Evolutionary conservation across 495 filamentous ascomycete genomes (phyloP).

Genomic region (Trichoderma virens): DNA sequence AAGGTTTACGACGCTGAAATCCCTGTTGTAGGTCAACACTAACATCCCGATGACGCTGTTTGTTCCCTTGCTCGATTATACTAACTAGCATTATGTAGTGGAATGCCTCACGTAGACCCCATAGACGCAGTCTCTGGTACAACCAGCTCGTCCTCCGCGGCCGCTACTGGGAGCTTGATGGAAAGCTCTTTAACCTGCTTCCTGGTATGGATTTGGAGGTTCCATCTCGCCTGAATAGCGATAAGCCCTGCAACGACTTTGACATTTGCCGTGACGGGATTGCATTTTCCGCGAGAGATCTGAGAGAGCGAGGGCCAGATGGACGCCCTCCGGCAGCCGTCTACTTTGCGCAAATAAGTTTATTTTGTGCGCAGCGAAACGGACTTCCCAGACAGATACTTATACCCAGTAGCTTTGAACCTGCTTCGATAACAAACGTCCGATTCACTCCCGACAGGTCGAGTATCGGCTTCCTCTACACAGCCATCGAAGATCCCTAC

Average conservation of each 20-base stretch:
- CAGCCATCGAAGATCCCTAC: constrained; percentile 3
- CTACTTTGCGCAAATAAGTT: constrained; percentile 21
- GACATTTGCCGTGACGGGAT: constrained; percentile 22
- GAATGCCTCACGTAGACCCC: constrained; percentile 14
- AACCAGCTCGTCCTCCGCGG: constrained; percentile 16
- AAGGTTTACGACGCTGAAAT: constrained; percentile 15
- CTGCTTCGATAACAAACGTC: constrained; percentile 13
- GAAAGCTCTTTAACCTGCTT: constrained; percentile 17
- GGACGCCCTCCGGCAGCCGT: constrained; percentile 11
- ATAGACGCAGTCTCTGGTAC: constrained; percentile 22
- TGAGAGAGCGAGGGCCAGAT: neutral
- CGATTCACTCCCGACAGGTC: constrained; percentile 22
- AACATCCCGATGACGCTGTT: neutral
- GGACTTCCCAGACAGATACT: constrained; percentile 16
- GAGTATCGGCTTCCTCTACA: constrained; percentile 18
- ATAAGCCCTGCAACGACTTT: constrained; percentile 12
- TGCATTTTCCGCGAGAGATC: constrained; percentile 14
- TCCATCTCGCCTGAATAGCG: constrained; percentile 12
- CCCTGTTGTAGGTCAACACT: neutral
- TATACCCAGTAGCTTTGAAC: constrained; percentile 1
- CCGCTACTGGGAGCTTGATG: constrained; percentile 15
- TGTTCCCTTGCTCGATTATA: neutral
- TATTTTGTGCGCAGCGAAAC: constrained; percentile 11
- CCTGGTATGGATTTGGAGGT: constrained; percentile 16
- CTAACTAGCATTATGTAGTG: constrained; percentile 13